Conservation (phyloP, 1,139 yeast species). For the Protomyces gravidus region DNA sequence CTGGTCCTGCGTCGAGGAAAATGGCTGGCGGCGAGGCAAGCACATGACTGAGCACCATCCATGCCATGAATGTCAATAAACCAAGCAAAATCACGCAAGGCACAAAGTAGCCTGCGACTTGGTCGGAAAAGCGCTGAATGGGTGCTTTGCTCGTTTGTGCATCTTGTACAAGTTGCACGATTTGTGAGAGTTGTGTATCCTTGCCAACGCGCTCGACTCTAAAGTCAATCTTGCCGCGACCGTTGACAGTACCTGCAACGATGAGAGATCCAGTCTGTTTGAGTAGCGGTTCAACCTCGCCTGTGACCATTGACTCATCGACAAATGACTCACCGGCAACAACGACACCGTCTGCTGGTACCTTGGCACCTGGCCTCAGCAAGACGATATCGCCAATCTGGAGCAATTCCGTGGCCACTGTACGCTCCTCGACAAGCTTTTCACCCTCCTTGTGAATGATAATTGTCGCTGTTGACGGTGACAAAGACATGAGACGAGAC, state of each 20-base stretch:
- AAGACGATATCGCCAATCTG: constrained; percentile 74
- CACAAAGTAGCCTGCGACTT: constrained; percentile 79
- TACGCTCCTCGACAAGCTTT: constrained; percentile 36
- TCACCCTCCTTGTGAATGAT: constrained; percentile 43
- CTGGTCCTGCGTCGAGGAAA: constrained; percentile 47
- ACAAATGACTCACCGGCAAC: constrained; percentile 73
- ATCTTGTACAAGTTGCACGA: constrained; percentile 76
- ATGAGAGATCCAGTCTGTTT: constrained; percentile 60
- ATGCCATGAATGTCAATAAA: constrained; percentile 58
- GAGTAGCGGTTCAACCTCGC: constrained; percentile 73
- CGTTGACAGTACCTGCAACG: constrained; percentile 88
- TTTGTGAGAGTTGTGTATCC: constrained; percentile 80
- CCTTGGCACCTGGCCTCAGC: constrained; percentile 76
- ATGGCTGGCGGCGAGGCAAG: constrained; percentile 50
- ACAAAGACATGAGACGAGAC: constrained; percentile 68
- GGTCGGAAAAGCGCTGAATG: constrained; percentile 82
- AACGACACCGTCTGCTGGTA: constrained; percentile 88
- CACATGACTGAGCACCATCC: constrained; percentile 53
- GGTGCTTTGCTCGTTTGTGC: constrained; percentile 90
- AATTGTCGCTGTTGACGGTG: constrained; percentile 73
- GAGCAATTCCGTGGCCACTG: constrained; percentile 65
- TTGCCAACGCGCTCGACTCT: constrained; percentile 68
- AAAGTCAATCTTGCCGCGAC: constrained; percentile 66
- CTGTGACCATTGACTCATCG: constrained; percentile 85
- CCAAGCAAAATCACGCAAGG: constrained; percentile 66